phyloP scores from a whole-genome alignment of 148 eudicot species.

The Nepenthes gracilis region DNA sequence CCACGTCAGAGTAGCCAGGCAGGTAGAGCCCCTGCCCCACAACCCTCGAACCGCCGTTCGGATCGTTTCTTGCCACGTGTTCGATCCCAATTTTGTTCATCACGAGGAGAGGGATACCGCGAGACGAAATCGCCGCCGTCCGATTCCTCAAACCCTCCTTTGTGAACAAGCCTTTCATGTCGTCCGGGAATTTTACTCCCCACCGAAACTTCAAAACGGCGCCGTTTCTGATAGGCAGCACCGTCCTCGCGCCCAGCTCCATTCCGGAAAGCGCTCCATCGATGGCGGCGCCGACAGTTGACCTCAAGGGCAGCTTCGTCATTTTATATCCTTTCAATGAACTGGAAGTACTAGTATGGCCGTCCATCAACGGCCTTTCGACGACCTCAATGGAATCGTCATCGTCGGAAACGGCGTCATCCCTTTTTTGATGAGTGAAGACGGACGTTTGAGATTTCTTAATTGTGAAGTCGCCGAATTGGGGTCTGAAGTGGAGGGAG shows the following conservation, averaged over 20 bases:
- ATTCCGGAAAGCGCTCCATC: slow-evolving; percentile 30
- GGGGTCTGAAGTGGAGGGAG: slow-evolving; percentile 61
- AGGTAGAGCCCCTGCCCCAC: slow-evolving; percentile 4
- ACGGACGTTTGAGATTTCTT: slow-evolving; percentile 50
- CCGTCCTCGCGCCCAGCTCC: slow-evolving; percentile 57
- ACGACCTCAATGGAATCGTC: slow-evolving; percentile 13
- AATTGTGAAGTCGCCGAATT: slow-evolving; percentile 57
- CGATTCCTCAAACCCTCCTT: slow-evolving; percentile 9
- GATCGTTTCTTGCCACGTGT: slow-evolving; percentile 38
- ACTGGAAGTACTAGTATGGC: slow-evolving; percentile 2
- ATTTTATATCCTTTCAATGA: slow-evolving; percentile 12
- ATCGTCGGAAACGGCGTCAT: slow-evolving; percentile 18
- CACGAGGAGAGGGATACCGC: slow-evolving; percentile 39
- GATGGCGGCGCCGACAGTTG: slow-evolving; percentile 13
- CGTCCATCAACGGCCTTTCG: slow-evolving; percentile 16
- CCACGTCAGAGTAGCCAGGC: slow-evolving; percentile 24
- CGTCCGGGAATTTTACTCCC: slow-evolving; percentile 65
- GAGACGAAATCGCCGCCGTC: slow-evolving; percentile 25
- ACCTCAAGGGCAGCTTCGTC: slow-evolving; percentile 14
- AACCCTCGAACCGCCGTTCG: slow-evolving; percentile 5
- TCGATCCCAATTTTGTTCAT: slow-evolving; percentile 76
- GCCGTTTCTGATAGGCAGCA: slow-evolving; percentile 33
- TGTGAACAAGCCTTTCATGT: slow-evolving; percentile 8
- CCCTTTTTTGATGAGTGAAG: slow-evolving; percentile 2
- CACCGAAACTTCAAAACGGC: slow-evolving; percentile 66